These are phyloP conservation scores for Mortierella sp. DNA, from an alignment of 371 early-diverging fungal genomes.

Conservation along the genomic window DNA sequence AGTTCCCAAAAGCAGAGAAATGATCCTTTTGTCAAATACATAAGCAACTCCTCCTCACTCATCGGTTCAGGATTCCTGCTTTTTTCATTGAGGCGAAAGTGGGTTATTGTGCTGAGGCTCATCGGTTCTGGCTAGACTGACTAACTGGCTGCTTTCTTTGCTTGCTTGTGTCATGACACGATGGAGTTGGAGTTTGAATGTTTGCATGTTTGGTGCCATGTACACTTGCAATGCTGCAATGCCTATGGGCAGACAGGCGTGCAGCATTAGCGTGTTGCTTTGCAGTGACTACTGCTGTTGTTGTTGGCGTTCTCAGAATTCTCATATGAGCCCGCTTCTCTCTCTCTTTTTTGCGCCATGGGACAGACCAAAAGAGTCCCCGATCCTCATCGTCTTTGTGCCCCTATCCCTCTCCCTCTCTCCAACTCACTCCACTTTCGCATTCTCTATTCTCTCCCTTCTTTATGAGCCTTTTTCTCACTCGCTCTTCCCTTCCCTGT, in stretches of 20 bases:
- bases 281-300: too few relatives aligned
- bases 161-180: background rate
- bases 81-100: background rate
- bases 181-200: background rate
- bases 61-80: background rate
- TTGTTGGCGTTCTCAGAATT: constrained; percentile 9
- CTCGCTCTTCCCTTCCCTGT: background rate
- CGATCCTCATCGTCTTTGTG: background rate
- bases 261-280: background rate
- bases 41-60: background rate
- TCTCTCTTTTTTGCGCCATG: background rate
- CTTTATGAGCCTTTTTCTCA: background rate
- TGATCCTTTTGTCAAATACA: background rate
- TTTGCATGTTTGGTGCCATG: background rate
- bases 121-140: background rate
- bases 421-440: background rate
- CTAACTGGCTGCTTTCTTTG: too few relatives aligned
- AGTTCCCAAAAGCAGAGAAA: background rate
- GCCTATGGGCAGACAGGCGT: background rate
- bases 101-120: background rate
- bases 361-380: background rate
- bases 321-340: constrained; percentile 13
- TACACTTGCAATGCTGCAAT: background rate
- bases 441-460: background rate
- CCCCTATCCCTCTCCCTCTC: background rate